Evolutionary conservation across 768 basidiomycete species (phyloP).

Genomic region (Agrocybe praecox): DNA sequence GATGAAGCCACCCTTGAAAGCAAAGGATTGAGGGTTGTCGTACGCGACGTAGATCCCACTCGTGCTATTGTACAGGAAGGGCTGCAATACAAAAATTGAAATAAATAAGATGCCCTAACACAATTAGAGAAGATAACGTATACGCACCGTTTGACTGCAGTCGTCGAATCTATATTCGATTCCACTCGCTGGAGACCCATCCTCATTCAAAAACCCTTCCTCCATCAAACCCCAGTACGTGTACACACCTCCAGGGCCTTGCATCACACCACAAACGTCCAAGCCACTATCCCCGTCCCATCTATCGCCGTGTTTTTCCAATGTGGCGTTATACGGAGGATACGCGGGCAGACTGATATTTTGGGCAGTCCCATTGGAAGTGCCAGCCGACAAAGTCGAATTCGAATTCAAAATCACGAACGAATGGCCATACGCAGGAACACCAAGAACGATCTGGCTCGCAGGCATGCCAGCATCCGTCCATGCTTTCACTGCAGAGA

Average conservation of each 20-base stretch:
- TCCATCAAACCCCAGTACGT: conserved; percentile 66
- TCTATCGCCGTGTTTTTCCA: conserved; percentile 52
- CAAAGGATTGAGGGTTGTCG: conserved; percentile 64
- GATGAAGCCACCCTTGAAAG: conserved; percentile 64
- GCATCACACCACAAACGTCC: conserved; percentile 61
- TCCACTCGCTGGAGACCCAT: conserved; percentile 41
- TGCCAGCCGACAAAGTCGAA: conserved; percentile 34
- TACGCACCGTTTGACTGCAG: conserved; percentile 72
- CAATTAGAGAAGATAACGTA: background rate
- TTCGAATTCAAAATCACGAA: conserved; percentile 45
- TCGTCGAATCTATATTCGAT: conserved; percentile 59
- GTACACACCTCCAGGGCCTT: conserved; percentile 57
- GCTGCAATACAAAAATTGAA: conserved; percentile 39
- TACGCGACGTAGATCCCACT: conserved; percentile 63
- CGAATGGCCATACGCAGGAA: conserved; percentile 84
- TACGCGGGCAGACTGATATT: conserved; percentile 42
- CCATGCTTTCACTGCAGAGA: conserved; percentile 76
- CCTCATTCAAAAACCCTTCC: conserved; percentile 51
- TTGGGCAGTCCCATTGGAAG: conserved; percentile 25
- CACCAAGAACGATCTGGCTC: conserved; percentile 75
- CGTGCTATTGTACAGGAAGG: conserved; percentile 63
- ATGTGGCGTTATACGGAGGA: conserved; percentile 49
- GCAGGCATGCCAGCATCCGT: conserved; percentile 74
- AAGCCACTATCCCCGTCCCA: conserved; percentile 51
- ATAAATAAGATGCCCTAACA: background rate